These are phyloP conservation scores for Candida boidinii DNA, from an alignment of 805 yeast species.

Conservation along the genomic window DNA sequence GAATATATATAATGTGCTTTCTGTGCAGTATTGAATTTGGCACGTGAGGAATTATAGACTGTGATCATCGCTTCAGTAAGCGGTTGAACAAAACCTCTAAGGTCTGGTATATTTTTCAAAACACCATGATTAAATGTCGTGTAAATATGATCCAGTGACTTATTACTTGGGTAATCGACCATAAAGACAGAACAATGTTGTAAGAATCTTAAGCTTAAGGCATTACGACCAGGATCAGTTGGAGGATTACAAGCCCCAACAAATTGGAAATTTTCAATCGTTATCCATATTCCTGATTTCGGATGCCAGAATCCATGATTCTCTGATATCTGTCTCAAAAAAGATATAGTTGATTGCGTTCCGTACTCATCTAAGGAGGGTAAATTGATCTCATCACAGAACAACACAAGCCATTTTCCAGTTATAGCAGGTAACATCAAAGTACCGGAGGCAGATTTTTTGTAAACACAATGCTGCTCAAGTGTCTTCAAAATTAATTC, in stretches of 20 bases:
- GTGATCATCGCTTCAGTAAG: conserved; percentile 61
- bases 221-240: conserved; percentile 64
- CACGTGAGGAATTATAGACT: conserved; percentile 41
- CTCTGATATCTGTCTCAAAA: conserved; percentile 69
- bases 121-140: conserved; percentile 45
- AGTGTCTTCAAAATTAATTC: conserved; percentile 50
- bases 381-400: conserved; percentile 87
- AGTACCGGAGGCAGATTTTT: conserved; percentile 40
- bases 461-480: conserved; percentile 65
- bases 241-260: conserved; percentile 97
- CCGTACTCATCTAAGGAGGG: conserved; percentile 68
- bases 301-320: conserved; percentile 71
- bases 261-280: conserved; percentile 55
- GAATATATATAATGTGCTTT: conserved; percentile 67
- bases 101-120: conserved; percentile 50
- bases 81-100: conserved; percentile 42
- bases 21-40: conserved; percentile 25
- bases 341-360: conserved; percentile 60
- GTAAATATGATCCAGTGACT: conserved; percentile 63
- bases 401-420: conserved; percentile 70
- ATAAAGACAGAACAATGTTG: conserved; percentile 57
- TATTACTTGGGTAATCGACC: conserved; percentile 70
- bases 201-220: conserved; percentile 50
- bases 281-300: conserved; percentile 55
- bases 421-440: conserved; percentile 47